These are phyloP conservation scores for Dothiorella sarmentorum DNA, from an alignment of 2,329 filamentous ascomycete genomes.

Conservation along the genomic window DNA sequence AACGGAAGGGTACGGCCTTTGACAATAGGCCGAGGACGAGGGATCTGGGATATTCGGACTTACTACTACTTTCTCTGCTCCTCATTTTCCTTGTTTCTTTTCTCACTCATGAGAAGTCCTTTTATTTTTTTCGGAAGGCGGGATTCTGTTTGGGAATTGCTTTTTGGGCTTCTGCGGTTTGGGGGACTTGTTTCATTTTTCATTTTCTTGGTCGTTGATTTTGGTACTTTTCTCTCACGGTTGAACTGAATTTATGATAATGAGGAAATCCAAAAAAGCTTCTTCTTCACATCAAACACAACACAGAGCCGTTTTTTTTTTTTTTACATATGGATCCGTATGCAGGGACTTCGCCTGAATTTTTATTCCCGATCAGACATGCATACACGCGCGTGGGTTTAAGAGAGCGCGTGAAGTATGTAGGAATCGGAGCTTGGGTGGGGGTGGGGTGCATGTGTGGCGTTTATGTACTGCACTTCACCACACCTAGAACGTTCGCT, in stretches of 20 bases:
- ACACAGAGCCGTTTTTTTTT: too few species aligned
- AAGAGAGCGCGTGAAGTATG: too few species aligned
- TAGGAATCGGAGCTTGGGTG: too few species aligned
- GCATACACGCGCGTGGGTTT: too few species aligned
- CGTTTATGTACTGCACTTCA: too few species aligned
- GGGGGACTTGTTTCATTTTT: not conserved
- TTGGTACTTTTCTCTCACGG: not conserved
- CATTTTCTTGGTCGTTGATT: not conserved
- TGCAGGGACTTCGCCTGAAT: too few species aligned
- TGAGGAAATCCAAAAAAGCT: constrained; percentile 16
- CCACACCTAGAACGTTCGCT: too few species aligned
- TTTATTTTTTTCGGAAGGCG: not conserved
- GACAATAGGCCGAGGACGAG: not conserved
- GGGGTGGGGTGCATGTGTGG: too few species aligned
- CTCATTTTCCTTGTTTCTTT: not conserved
- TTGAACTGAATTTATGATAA: constrained; percentile 10
- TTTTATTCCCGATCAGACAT: too few species aligned
- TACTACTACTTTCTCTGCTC: constrained; percentile 8
- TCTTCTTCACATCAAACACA: not conserved
- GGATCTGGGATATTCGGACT: not conserved
- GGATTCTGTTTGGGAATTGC: not conserved
- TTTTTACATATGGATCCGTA: too few species aligned
- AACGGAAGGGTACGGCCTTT: not conserved
- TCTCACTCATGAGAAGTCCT: not conserved
- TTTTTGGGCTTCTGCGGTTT: not conserved